Evolutionary conservation across 2,329 filamentous ascomycete genomes (phyloP).

Genomic region (Ceratocystis ficicola): DNA sequence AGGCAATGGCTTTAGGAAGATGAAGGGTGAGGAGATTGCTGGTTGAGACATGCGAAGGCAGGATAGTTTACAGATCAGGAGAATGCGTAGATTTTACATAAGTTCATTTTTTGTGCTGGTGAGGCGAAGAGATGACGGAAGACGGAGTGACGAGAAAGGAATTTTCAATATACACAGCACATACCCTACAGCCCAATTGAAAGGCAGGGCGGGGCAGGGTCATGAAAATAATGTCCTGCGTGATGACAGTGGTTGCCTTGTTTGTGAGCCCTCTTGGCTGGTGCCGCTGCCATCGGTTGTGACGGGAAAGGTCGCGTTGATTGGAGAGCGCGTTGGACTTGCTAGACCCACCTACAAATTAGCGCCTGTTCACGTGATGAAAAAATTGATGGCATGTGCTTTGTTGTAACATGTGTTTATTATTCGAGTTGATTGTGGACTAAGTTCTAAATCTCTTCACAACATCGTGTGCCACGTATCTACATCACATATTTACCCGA

Average conservation of each 20-base stretch:
- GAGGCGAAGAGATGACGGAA: background rate
- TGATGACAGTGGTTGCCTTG: background rate
- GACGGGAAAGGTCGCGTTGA: background rate
- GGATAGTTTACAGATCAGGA: background rate
- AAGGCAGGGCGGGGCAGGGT: background rate
- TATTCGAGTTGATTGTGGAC: too few species aligned
- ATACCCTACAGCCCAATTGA: background rate
- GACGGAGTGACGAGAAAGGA: background rate
- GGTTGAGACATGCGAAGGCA: conserved; percentile 4
- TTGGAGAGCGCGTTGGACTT: background rate
- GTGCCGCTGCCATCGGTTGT: background rate
- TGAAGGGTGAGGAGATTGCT: background rate
- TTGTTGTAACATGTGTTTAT: too few species aligned
- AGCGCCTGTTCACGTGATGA: conserved; percentile 8
- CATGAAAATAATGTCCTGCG: background rate
- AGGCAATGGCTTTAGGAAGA: background rate
- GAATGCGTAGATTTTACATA: background rate
- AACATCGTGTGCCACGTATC: too few species aligned
- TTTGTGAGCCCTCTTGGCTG: background rate
- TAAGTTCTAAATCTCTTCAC: too few species aligned
- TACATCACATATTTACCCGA: too few species aligned
- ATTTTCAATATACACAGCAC: background rate
- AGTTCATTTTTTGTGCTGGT: background rate
- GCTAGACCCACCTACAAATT: background rate
- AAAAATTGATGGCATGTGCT: background rate